Conservation (phyloP, 768 basidiomycete species). For the Antrodiella citrinella region DNA sequence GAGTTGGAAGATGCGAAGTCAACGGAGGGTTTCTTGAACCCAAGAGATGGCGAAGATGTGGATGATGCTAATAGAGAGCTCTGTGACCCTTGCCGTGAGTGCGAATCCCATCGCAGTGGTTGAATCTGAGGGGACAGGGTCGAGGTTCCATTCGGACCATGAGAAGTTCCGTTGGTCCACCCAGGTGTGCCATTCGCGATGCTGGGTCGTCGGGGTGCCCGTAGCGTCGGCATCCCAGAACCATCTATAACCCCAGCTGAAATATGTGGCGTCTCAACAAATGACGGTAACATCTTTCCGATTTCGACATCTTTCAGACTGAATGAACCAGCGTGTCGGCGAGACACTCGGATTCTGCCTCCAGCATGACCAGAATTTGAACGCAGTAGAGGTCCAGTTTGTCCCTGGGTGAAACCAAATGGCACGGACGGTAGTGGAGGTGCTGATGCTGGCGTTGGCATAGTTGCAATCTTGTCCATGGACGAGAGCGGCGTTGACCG, state of each 20-base stretch:
- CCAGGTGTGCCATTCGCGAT: conserved; percentile 8
- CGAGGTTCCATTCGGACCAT: conserved; percentile 1
- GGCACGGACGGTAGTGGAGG: conserved; percentile 22
- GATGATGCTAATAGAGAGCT: conserved; percentile 33
- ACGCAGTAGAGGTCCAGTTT: conserved; percentile 21
- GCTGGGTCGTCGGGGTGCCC: conserved; percentile 18
- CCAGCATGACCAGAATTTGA: conserved; percentile 20
- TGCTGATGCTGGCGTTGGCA: conserved; percentile 16
- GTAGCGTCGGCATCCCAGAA: conserved; percentile 20
- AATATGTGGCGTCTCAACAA: conserved; percentile 33
- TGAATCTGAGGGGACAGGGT: conserved; percentile 6
- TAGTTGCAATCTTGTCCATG: not conserved
- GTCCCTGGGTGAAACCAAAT: conserved; percentile 17
- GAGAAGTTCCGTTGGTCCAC: not conserved
- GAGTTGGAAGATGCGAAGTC: conserved; percentile 45
- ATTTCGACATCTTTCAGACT: conserved; percentile 88
- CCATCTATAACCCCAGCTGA: conserved; percentile 36
- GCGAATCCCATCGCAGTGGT: conserved; percentile 24
- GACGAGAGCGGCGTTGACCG: conserved; percentile 1
- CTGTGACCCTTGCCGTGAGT: conserved; percentile 38
- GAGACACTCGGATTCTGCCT: conserved; percentile 40
- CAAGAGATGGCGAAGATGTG: conserved; percentile 31
- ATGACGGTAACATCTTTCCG: conserved; percentile 72
- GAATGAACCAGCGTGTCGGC: conserved; percentile 92
- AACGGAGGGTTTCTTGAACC: conserved; percentile 29